Evolutionary conservation across 2,329 filamentous ascomycete genomes (phyloP), one percentile per base, ranked within the genome.

Genomic region (Penicillium vulpinum): DNA sequence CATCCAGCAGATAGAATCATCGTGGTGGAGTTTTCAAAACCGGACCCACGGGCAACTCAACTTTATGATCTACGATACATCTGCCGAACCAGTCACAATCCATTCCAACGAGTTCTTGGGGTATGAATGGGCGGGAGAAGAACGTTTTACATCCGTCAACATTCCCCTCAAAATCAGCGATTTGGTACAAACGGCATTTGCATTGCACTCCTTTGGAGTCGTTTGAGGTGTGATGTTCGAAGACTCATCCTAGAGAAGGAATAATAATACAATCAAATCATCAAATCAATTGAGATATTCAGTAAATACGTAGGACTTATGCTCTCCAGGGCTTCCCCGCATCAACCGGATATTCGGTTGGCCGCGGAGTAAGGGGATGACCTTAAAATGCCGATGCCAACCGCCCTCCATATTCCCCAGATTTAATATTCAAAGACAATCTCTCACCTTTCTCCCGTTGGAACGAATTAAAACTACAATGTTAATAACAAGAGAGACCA

Each of bases 371-470:
- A 53, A 51, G 51, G 46, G 13, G 31, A 16, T 4, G 31, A 9
- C n/a, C n/a, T 21, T 9, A 16, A 24, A 40, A 46, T 45, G 38
- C 69, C 69, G 68, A 67, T 51, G 66, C 66, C 66, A 72, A 64
- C 69, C 69, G 69, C 45, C 24, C 62, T 67, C 65, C 62, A 55
- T 62, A 45, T 24, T 45, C 46, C 51, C 53, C 60, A 56, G 54
- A 56, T 36, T 49, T 31, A 24, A 24, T 28, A 46, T 18, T 52
- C 39, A 51, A 50, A 29, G 31, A 52, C 45, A 28, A 51, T 21
- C 41, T 59, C 54, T 13, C 36, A 44, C 43, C 22, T 48, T 57
- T 40, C 46, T 36, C 28, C 26, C 53, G 33, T 56, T 41, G 39
- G 46, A 36, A 13, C 24, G 31, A 40, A 22, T 51, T 33, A 47